Percentiles rank a stretch among this genome's conserved stretches.
Evolutionary conservation across 2,329 filamentous ascomycete species (phyloP).

Genomic region (Talaromyces albobiverticillius): DNA sequence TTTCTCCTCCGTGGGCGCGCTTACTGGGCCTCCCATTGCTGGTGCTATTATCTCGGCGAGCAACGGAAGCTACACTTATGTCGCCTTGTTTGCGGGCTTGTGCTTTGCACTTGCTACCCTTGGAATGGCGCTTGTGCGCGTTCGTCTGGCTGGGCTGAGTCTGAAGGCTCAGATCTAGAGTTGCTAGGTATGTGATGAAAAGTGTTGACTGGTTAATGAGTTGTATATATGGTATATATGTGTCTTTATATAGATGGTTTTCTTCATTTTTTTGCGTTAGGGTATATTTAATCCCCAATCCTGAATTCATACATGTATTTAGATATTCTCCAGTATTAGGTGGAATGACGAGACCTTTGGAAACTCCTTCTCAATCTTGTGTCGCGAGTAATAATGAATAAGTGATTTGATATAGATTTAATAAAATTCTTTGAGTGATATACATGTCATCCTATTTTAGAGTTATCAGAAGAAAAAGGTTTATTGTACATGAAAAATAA

Average conservation of each 20-base stretch:
- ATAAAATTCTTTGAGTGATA: no score
- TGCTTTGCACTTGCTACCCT: slow-evolving; percentile 6
- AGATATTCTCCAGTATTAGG: neutral
- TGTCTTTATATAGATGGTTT: neutral
- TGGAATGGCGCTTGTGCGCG: slow-evolving; percentile 1
- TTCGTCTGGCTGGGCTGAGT: neutral
- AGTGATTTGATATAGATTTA: neutral
- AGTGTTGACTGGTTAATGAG: neutral
- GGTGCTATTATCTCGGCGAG: slow-evolving; percentile 19
- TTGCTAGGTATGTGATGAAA: neutral
- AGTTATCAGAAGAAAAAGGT: no score
- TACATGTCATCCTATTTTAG: no score
- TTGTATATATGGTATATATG: neutral
- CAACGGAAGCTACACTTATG: slow-evolving; percentile 6
- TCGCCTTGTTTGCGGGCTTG: slow-evolving; percentile 5
- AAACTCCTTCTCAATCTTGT: no score
- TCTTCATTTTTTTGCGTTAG: neutral
- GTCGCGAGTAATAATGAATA: no score
- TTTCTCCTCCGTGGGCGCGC: slow-evolving; percentile 22
- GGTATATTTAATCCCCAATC: no score
- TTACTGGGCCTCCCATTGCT: slow-evolving; percentile 25
- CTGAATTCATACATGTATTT: no score
- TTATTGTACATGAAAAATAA: neutral
- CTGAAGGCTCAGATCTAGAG: neutral
- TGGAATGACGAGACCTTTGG: no score